These are phyloP conservation scores for Cladophialophora yegresii DNA, from an alignment of 2,329 filamentous ascomycete genomes.

Conservation along the genomic window DNA sequence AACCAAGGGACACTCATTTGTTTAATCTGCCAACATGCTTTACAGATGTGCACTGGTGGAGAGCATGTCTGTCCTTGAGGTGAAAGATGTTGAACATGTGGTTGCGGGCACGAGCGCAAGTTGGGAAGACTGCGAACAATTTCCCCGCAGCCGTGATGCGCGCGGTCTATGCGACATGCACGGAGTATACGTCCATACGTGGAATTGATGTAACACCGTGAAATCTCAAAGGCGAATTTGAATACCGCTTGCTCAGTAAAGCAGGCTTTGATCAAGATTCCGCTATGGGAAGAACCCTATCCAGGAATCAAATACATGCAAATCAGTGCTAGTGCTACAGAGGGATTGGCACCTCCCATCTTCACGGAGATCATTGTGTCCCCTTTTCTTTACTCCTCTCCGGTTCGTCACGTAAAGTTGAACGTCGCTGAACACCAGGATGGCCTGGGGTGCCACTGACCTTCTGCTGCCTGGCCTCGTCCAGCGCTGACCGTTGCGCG, in stretches of 20 bases:
- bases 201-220: background rate
- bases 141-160: background rate
- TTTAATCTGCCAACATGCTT: background rate
- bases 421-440: constrained; percentile 45
- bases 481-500: constrained; percentile 83
- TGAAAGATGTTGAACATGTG: background rate
- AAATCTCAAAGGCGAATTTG: background rate
- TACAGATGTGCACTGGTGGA: background rate
- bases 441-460: constrained; percentile 44
- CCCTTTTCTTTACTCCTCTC: constrained; percentile 47
- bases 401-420: constrained; percentile 48
- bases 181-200: background rate
- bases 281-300: constrained; percentile 19
- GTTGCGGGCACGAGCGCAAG: background rate
- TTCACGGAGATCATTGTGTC: constrained; percentile 36
- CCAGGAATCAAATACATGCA: constrained; percentile 17
- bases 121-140: background rate
- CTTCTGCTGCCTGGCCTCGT: constrained; percentile 89
- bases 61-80: background rate
- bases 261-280: background rate
- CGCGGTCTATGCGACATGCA: background rate
- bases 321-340: constrained; percentile 25
- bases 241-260: background rate
- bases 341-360: constrained; percentile 13
- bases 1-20: constrained; percentile 12